These are phyloP conservation scores for Pyrenula aspistea DNA, from an alignment of 495 filamentous ascomycete species.

Conservation along the genomic window DNA sequence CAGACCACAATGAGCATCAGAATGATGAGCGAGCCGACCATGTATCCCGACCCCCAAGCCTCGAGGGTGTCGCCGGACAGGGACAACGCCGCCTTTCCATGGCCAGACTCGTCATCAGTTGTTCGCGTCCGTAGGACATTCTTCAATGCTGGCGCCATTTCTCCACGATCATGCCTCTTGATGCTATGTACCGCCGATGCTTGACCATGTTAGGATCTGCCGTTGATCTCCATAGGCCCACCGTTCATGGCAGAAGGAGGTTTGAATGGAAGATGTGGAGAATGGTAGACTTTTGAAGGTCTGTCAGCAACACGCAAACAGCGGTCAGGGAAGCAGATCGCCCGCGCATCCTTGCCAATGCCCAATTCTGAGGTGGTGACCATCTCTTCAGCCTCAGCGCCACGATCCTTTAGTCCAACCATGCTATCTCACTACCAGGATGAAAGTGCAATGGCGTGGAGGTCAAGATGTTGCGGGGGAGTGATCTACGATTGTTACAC, in stretches of 20 bases:
- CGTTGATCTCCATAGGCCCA: not conserved
- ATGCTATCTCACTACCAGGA: too few species aligned
- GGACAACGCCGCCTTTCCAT: not conserved
- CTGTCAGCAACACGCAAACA: not conserved
- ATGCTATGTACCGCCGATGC: not conserved
- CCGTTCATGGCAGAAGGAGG: not conserved
- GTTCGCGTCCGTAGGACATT: not conserved
- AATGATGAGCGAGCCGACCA: not conserved
- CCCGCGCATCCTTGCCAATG: too few species aligned
- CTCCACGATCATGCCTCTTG: not conserved
- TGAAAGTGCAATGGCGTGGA: too few species aligned
- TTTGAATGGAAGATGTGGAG: not conserved
- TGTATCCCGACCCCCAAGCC: not conserved
- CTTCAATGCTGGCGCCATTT: not conserved
- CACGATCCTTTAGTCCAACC: too few species aligned
- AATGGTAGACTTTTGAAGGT: not conserved
- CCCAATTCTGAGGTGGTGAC: not conserved
- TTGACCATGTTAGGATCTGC: not conserved
- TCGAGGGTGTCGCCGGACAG: not conserved
- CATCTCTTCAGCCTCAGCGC: not conserved
- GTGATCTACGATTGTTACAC: too few species aligned
- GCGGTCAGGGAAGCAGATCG: not conserved
- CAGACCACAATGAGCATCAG: not conserved
- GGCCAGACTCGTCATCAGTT: not conserved
- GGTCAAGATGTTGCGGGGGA: too few species aligned